Base-by-base conservation (phyloP, 495 filamentous ascomycete genomes). In the Penicillium subrubescens region DNA sequence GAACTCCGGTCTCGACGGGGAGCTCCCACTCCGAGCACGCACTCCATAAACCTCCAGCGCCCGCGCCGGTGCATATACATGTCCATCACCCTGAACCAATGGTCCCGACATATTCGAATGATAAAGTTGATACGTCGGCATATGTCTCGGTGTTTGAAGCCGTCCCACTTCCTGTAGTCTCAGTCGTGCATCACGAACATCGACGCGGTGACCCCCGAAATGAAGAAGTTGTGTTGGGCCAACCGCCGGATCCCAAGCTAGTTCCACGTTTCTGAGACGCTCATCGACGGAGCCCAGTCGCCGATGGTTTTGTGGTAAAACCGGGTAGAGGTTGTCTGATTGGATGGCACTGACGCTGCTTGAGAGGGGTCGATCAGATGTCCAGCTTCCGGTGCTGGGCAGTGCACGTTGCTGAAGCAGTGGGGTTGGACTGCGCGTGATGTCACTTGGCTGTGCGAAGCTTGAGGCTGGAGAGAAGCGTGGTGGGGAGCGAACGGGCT, bases 11-110 rank as follows among this genome's bases (percentile, higher is more conserved):
- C 56, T 67, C 10, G 64, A 79, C 78, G 48, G 89, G 80, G 56
- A 90, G 83, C 76, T 90, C 82, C 75, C 87, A 87, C 79, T 81
- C 59, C 74, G 71, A 62, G 69, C 68, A 62, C 69, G 76, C 60
- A 63, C 60, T 0, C 57, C 64, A 23, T 66, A 70, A 10, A 60
- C 48, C 29, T 70, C 71, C 34, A 71, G 46, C 46, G 62, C 61
- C 25, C 59, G 70, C 6, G 67, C 67, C 15, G 71, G 61, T 0
- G 63, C 63, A 67, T 71, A 71, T 5, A 73, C 12, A 17, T 61
- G 64, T 10, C 57, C 58, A 12, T 70, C 70, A 25, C 71, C 70
- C 21, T 70, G 69, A 8, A 76, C 60, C n/a, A 80, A 48, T 14
- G 77, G 74, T 1, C 75, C 76, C 4, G 75, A 77, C 8, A 73